These are phyloP conservation scores for Luffa aegyptiaca DNA, from an alignment of 306 rosid genomes.

Conservation along the genomic window DNA sequence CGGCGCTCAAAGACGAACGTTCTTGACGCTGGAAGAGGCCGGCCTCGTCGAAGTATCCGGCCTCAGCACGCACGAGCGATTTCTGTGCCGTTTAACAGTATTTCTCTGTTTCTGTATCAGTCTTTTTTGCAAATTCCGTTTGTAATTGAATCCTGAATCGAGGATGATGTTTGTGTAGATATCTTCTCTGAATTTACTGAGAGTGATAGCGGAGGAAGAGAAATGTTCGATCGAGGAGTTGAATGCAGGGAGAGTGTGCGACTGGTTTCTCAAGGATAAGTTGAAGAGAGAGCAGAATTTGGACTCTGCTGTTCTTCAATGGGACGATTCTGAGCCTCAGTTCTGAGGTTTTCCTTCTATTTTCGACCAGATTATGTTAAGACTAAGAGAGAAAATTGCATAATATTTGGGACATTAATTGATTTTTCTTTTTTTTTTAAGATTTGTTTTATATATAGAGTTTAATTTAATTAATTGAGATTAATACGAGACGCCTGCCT, in stretches of 20 bases:
- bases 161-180: constrained; percentile 25
- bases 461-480: not conserved
- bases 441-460: too few relatives aligned
- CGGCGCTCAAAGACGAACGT: constrained; percentile 30
- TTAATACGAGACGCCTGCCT: not conserved
- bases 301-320: constrained; percentile 81
- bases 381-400: not conserved
- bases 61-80: constrained; percentile 67
- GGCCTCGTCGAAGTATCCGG: constrained; percentile 89
- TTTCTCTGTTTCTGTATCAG: not conserved
- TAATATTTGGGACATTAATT: not conserved
- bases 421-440: not conserved
- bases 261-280: constrained; percentile 59
- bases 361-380: not conserved
- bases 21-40: constrained; percentile 73
- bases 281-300: constrained; percentile 65
- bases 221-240: constrained; percentile 74
- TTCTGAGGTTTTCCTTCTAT: constrained; percentile 13
- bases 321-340: constrained; percentile 69
- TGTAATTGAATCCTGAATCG: too few relatives aligned
- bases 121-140: too few relatives aligned
- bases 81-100: constrained; percentile 88
- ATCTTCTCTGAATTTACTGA: constrained; percentile 66
- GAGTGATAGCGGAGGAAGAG: constrained; percentile 88
- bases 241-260: constrained; percentile 67